These are phyloP conservation scores for Athelia sp. DNA, from an alignment of 1,284 basidiomycete genomes.

Conservation along the genomic window DNA sequence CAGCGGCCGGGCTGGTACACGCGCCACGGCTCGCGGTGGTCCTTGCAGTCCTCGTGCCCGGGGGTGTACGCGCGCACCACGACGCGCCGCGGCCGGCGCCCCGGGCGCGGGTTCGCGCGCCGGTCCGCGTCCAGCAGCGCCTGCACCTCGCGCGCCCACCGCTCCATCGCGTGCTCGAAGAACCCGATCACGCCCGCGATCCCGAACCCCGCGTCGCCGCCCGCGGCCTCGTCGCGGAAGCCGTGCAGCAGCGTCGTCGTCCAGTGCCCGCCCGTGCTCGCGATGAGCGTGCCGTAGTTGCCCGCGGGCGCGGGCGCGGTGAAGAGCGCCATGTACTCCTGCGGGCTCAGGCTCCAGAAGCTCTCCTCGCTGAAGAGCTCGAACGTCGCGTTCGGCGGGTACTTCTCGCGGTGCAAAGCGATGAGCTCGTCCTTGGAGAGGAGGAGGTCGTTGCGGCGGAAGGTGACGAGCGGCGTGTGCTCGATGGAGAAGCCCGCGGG, in stretches of 20 bases:
- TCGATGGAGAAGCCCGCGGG: conserved; percentile 50
- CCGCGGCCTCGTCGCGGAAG: conserved; percentile 32
- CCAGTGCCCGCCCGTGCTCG: conserved; percentile 66
- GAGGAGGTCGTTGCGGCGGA: conserved; percentile 59
- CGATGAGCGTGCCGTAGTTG: conserved; percentile 55
- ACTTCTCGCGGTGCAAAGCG: conserved; percentile 33
- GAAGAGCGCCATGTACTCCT: conserved; percentile 48
- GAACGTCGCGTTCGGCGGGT: conserved; percentile 20
- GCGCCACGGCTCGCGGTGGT: conserved; percentile 35
- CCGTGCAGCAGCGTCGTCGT: conserved; percentile 50
- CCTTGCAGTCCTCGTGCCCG: conserved; percentile 61
- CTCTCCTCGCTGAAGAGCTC: conserved; percentile 50
- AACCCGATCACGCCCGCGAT: conserved; percentile 48
- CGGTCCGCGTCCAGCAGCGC: conserved; percentile 23
- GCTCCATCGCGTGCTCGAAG: conserved; percentile 47
- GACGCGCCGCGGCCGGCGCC: conserved; percentile 37
- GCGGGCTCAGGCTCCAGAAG: conserved; percentile 46
- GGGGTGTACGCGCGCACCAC: conserved; percentile 58
- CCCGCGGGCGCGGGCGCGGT: conserved; percentile 37
- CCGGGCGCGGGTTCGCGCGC: conserved; percentile 9
- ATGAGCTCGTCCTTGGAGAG: conserved; percentile 45
- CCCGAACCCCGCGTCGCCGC: conserved; percentile 34
- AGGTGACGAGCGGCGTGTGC: conserved; percentile 55
- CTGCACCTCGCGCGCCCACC: conserved; percentile 51
- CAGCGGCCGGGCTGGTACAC: conserved; percentile 35